Evolutionary conservation across 208 protist genomes (phyloP).

Genomic region (Trypanosoma cruzi): DNA sequence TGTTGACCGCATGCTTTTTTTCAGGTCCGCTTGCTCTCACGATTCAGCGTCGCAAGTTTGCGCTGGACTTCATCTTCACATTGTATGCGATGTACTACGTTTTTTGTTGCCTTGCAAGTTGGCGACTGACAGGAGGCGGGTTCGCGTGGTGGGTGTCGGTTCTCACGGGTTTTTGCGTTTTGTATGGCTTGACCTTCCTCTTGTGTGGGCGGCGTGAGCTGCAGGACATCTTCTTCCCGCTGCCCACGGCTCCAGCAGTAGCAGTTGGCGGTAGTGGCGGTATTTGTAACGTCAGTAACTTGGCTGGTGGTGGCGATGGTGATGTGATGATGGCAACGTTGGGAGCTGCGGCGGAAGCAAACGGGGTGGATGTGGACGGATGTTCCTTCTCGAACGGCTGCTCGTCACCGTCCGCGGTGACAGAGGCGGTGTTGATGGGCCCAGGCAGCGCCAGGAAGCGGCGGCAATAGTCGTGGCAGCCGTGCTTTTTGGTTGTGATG

Average conservation of each 20-base stretch:
- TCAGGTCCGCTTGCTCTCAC: constrained; percentile 58
- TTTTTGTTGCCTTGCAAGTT: constrained; percentile 38
- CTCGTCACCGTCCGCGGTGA: neutral
- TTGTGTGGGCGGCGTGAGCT: constrained; percentile 68
- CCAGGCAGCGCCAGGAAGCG: constrained; percentile 25
- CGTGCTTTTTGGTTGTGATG: too few relatives aligned
- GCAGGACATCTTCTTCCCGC: constrained; percentile 57
- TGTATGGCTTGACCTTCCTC: constrained; percentile 45
- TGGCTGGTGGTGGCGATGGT: neutral
- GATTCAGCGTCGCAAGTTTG: constrained; percentile 81
- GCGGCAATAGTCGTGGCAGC: neutral
- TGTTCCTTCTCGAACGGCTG: neutral
- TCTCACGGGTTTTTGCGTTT: constrained; percentile 26
- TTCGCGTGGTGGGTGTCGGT: constrained; percentile 64
- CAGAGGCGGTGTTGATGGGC: constrained; percentile 25
- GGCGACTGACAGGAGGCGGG: constrained; percentile 36
- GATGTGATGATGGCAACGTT: constrained; percentile 1
- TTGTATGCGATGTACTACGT: constrained; percentile 75
- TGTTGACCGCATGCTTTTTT: constrained; percentile 39
- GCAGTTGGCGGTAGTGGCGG: neutral
- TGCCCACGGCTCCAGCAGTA: neutral
- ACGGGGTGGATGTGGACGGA: neutral
- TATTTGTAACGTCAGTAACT: neutral
- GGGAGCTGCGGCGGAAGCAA: neutral
- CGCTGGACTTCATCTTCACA: constrained; percentile 78